A percentile compares a stretch with the other conserved stretches of the same genome.
These are phyloP conservation scores for Calonectria hawksworthii DNA, from an alignment of 2,329 filamentous ascomycete species.

Conservation along the genomic window DNA sequence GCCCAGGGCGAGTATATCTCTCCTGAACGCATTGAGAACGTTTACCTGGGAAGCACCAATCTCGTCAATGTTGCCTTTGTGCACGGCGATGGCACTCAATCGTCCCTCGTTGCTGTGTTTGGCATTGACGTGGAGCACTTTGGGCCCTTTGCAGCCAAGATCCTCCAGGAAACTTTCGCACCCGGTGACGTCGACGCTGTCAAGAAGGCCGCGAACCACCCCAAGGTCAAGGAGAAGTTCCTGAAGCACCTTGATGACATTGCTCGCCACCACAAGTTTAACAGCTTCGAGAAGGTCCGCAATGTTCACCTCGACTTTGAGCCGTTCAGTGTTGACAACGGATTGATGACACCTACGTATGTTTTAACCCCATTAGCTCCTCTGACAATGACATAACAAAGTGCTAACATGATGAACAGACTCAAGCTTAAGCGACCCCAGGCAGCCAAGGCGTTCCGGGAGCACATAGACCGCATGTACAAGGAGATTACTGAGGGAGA, in stretches of 20 bases:
- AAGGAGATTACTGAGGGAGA: constrained; percentile 57
- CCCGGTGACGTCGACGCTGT: constrained; percentile 77
- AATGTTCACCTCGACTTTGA: constrained; percentile 84
- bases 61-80: constrained; percentile 87
- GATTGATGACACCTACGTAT: constrained; percentile 90
- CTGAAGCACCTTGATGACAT: constrained; percentile 84
- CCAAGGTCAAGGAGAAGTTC: constrained; percentile 80
- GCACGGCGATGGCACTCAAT: constrained; percentile 89
- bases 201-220: constrained; percentile 75
- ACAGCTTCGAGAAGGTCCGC: constrained; percentile 88
- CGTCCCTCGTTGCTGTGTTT: constrained; percentile 86
- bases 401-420: constrained; percentile 51
- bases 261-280: constrained; percentile 88
- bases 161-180: constrained; percentile 77
- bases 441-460: constrained; percentile 64
- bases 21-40: constrained; percentile 96
- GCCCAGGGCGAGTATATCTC: constrained; percentile 98
- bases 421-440: constrained; percentile 74
- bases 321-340: constrained; percentile 94
- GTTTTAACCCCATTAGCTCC: constrained; percentile 52
- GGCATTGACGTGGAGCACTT: constrained; percentile 90
- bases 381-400: not conserved
- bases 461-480: constrained; percentile 70
- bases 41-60: constrained; percentile 85
- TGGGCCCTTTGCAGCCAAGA: constrained; percentile 82